Evolutionary conservation across 306 rosid species (phyloP).

Genomic region (Phaseolus lunatus): DNA sequence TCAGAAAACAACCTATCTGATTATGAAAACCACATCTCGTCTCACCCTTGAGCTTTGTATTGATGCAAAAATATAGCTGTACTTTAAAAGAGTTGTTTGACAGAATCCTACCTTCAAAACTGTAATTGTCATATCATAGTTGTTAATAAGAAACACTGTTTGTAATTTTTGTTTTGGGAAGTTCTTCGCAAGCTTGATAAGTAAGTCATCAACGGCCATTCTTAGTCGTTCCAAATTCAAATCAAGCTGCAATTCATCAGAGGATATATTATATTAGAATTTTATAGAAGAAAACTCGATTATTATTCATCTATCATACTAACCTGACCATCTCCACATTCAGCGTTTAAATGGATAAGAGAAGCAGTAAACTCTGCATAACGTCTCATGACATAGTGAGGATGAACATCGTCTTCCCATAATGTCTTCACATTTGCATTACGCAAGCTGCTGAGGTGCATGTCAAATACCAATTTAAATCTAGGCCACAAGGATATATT

Average conservation of each 20-base stretch:
- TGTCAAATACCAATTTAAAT: conserved; percentile 95
- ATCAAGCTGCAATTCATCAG: conserved; percentile 72
- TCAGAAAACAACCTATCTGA: conserved; percentile 5
- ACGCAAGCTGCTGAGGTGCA: conserved; percentile 92
- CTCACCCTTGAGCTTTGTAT: conserved; percentile 25
- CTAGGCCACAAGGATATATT: conserved; percentile 97
- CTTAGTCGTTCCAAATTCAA: conserved; percentile 88
- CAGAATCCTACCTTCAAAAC: conserved; percentile 79
- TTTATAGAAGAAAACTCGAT: neutral
- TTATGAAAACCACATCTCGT: conserved; percentile 30
- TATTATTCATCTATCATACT: conserved; percentile 41
- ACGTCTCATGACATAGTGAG: conserved; percentile 98
- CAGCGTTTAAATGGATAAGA: conserved; percentile 85
- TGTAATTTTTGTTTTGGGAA: conserved; percentile 80
- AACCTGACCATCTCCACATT: conserved; percentile 96
- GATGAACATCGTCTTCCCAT: conserved; percentile 99
- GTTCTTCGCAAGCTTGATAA: conserved; percentile 92
- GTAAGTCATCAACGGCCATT: conserved; percentile 95
- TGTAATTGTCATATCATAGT: conserved; percentile 95
- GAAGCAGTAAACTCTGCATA: conserved; percentile 99
- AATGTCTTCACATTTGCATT: conserved; percentile 85
- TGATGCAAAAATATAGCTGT: conserved; percentile 42
- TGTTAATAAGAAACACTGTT: conserved; percentile 92
- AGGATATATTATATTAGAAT: conserved; percentile 36
- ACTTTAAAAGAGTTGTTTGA: conserved; percentile 35